Conservation (phyloP, 108 stramenopile genomes). For the Pseudonitzschia pungens region DNA sequence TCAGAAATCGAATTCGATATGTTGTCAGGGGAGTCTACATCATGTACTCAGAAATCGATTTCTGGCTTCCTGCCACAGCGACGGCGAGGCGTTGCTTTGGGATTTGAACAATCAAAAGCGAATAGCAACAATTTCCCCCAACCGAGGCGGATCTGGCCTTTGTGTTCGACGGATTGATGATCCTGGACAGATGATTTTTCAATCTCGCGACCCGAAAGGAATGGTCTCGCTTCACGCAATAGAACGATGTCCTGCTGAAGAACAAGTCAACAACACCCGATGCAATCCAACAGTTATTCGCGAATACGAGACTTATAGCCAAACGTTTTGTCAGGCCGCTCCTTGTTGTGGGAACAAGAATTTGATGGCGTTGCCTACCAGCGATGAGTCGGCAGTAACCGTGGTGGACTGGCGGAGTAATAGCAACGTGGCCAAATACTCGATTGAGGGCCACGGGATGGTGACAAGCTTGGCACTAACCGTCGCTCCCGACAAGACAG, state of each 20-base stretch:
- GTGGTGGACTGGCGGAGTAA: constrained; percentile 49
- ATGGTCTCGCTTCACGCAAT: constrained; percentile 73
- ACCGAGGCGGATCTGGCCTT: constrained; percentile 25
- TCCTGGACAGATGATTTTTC: constrained; percentile 44
- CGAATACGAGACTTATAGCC: constrained; percentile 42
- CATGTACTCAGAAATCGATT: constrained; percentile 9
- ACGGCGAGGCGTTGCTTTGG: constrained; percentile 44
- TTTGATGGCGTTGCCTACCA: constrained; percentile 61
- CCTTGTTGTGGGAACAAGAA: constrained; percentile 45
- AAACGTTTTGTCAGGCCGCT: constrained; percentile 73
- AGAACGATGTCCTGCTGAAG: constrained; percentile 16
- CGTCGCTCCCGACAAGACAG: constrained; percentile 4
- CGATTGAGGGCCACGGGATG: constrained; percentile 63
- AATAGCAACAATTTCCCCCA: constrained; percentile 7
- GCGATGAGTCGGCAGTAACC: constrained; percentile 45
- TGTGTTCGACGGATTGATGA: constrained; percentile 17
- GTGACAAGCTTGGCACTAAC: constrained; percentile 65
- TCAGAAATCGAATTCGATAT: background rate
- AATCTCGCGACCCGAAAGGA: constrained; percentile 70
- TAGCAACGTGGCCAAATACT: constrained; percentile 24
- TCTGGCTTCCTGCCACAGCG: constrained; percentile 42
- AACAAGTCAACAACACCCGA: constrained; percentile 7
- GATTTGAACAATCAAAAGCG: constrained; percentile 30
- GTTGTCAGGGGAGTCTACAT: background rate
- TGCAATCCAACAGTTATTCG: constrained; percentile 1